A percentile compares a stretch with the other conserved stretches of the same genome.
phyloP scores from a whole-genome alignment of 495 filamentous ascomycete species.

The Sphaerosporella brunnea region DNA sequence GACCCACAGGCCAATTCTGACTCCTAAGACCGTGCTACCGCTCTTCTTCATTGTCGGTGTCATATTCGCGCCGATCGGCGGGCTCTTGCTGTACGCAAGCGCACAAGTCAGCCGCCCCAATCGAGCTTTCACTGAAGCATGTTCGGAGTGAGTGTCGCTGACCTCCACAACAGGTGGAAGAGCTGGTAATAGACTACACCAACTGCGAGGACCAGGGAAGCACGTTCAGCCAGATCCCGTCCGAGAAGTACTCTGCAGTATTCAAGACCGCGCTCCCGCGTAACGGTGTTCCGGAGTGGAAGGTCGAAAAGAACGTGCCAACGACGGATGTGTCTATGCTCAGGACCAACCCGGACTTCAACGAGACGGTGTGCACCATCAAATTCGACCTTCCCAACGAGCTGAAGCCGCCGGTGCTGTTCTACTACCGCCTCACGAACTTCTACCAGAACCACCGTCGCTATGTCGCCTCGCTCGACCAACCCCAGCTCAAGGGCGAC shows the following conservation, averaged over 20 bases:
- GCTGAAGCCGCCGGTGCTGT: constrained; percentile 59
- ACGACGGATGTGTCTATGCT: constrained; percentile 11
- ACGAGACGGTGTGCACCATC: constrained; percentile 42
- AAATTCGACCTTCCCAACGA: constrained; percentile 60
- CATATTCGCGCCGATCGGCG: constrained; percentile 77
- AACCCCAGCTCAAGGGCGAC: constrained; percentile 62
- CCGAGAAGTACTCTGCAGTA: constrained; percentile 38
- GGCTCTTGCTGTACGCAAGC: constrained; percentile 67
- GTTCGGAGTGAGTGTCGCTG: too few species aligned
- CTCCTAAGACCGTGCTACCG: constrained; percentile 78
- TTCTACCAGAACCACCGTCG: constrained; percentile 99
- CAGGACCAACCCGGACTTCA: not conserved
- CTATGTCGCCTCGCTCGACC: constrained; percentile 77
- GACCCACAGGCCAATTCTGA: constrained; percentile 60
- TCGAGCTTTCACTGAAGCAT: too few species aligned
- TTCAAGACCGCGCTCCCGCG: constrained; percentile 41
- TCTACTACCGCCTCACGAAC: constrained; percentile 91
- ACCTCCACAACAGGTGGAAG: constrained; percentile 58
- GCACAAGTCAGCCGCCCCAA: constrained; percentile 36
- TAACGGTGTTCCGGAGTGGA: constrained; percentile 19
- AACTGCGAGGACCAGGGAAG: constrained; percentile 41
- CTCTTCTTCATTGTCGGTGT: constrained; percentile 74
- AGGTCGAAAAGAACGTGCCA: constrained; percentile 16
- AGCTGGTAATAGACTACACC: constrained; percentile 78
- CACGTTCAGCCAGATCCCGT: constrained; percentile 32